A percentile compares a stretch with the other conserved stretches of the same genome.
These are phyloP conservation scores for Schizochytrium sp. DNA, from an alignment of 108 stramenopile species.

Conservation along the genomic window DNA sequence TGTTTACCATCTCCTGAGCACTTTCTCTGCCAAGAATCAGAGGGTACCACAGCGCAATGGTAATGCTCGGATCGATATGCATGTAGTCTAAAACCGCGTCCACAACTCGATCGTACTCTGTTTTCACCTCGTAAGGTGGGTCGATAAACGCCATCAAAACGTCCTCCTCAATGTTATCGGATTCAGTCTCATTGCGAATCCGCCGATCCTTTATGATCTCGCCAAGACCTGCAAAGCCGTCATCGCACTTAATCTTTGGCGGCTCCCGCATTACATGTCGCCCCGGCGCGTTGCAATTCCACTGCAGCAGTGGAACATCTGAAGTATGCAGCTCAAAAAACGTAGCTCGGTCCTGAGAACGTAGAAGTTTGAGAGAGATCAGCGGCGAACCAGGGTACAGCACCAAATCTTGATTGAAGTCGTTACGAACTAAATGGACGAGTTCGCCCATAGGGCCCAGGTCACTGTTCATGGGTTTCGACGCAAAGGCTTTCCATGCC, in stretches of 20 bases:
- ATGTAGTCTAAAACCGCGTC: not conserved
- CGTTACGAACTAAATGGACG: not conserved
- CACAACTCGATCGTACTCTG: constrained; percentile 4
- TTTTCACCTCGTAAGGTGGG: constrained; percentile 48
- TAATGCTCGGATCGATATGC: not conserved
- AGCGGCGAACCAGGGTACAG: constrained; percentile 13
- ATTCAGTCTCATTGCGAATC: not conserved
- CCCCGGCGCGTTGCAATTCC: not conserved
- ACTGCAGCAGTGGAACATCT: not conserved
- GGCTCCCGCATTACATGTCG: not conserved
- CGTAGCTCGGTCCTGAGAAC: not conserved
- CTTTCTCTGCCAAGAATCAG: not conserved
- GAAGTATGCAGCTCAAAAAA: constrained; percentile 25
- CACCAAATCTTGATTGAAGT: not conserved
- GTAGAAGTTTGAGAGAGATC: not conserved
- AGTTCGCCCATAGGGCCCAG: not conserved
- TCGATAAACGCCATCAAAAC: not conserved
- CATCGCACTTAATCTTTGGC: not conserved
- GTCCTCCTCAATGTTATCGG: not conserved
- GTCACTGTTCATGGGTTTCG: not conserved
- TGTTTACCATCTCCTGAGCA: not conserved
- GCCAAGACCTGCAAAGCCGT: not conserved
- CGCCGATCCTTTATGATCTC: not conserved
- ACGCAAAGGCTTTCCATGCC: constrained; percentile 7
- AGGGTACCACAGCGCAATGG: constrained; percentile 16